Evolutionary conservation across 176 grass and related monocot species (phyloP), one percentile per base, ranked within the genome.

Genomic region (Ensete ventricosum): DNA sequence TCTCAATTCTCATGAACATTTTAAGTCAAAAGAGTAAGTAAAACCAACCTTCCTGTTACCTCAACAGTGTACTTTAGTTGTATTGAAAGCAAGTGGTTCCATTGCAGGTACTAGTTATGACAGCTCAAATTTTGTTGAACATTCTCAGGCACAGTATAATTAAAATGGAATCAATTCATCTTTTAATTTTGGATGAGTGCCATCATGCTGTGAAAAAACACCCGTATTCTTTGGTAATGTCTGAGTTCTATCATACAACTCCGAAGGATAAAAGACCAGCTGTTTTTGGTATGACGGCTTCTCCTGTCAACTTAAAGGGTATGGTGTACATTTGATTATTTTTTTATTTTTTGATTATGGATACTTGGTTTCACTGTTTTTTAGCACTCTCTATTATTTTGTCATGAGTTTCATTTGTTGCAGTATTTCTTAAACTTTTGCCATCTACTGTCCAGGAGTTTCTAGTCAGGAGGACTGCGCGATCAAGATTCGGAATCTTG

Each of bases 181-280:
- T 99, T 83, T 79, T 99, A 87, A 99, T 99, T 73, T 87, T 99
- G 89, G 95, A 99, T 19, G 95, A 99, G 84, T 99, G 95, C 80
- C 95, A 99, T 86, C 95, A 99, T 87, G 95, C 95, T 84, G 95
- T 99, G 68, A 99, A 99, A 91, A 99, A 99, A 60, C 95, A 99
- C 68, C 95, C 95, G 80, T 99, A 99, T 91, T 99, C 95, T 82
- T 82, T 99, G 84, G 95, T 99, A 24, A 99, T 99, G 95, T 99
- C 95, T 73, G 95, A 99, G 83, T 99, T 99, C 76, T 99, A 99
- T 82, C 95, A 99, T 73, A 99, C 95, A 55, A 94, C 95, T 16
- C 73, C 75, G 27, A 99, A 89, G 84, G 90, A 91, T 76, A 99
- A 91, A 84, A 86, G 95, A 14, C 95, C 95, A 29, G 55, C 79